Evolutionary conservation across 371 early-diverging fungal species (phyloP).

Genomic region (Mycotypha africana): DNA sequence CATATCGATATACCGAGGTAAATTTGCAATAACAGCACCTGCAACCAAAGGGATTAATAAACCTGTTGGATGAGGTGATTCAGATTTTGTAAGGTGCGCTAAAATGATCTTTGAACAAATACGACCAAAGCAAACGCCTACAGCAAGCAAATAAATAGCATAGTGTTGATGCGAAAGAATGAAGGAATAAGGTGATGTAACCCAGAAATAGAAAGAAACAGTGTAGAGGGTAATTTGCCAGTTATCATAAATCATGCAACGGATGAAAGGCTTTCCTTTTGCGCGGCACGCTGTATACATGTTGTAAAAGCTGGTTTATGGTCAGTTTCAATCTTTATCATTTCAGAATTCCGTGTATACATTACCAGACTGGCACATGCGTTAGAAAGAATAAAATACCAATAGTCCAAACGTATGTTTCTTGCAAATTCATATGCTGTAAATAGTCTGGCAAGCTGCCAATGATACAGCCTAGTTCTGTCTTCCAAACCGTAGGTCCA

Average conservation of each 20-base stretch:
- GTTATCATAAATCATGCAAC: slow-evolving; percentile 57
- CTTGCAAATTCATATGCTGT: slow-evolving; percentile 36
- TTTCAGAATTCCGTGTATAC: no score
- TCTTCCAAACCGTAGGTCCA: slow-evolving; percentile 33
- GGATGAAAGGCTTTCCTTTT: slow-evolving; percentile 53
- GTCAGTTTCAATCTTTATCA: no score
- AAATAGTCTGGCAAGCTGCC: slow-evolving; percentile 26
- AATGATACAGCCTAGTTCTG: slow-evolving; percentile 11
- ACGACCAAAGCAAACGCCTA: slow-evolving; percentile 82
- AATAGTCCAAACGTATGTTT: slow-evolving; percentile 53
- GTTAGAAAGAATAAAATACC: slow-evolving; percentile 55
- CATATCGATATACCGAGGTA: slow-evolving; percentile 40
- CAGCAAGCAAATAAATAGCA: slow-evolving; percentile 66
- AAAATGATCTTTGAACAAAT: slow-evolving; percentile 87
- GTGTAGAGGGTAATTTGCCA: slow-evolving; percentile 60
- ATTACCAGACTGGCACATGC: slow-evolving; percentile 66
- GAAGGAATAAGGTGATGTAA: slow-evolving; percentile 60
- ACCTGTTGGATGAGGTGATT: slow-evolving; percentile 75
- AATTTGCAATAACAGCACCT: slow-evolving; percentile 65
- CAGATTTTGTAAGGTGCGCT: slow-evolving; percentile 78
- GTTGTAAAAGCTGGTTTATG: slow-evolving; percentile 35
- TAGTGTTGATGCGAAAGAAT: slow-evolving; percentile 61
- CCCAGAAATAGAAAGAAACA: slow-evolving; percentile 60
- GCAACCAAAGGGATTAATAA: slow-evolving; percentile 68
- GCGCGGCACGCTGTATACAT: slow-evolving; percentile 68